Evolutionary conservation across 2,329 filamentous ascomycete genomes (phyloP).

Genomic region (Cladosporium sp.): DNA sequence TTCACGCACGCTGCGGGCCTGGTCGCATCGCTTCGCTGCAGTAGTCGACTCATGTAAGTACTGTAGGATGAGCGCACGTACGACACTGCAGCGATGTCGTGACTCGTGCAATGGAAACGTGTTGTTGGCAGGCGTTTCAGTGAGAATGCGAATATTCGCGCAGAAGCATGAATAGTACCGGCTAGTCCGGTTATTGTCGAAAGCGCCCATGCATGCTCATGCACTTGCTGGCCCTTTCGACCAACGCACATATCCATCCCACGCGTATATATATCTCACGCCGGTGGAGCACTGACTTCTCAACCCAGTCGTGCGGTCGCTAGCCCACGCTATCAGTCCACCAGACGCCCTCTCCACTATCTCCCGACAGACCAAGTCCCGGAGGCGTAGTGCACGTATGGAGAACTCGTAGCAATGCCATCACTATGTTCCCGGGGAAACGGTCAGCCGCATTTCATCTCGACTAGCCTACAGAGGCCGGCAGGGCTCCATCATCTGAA

Average conservation of each 20-base stretch:
- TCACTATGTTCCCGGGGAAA: conserved; percentile 12
- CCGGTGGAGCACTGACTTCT: background rate
- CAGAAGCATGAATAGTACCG: background rate
- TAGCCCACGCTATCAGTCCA: background rate
- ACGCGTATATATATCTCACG: background rate
- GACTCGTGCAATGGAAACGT: background rate
- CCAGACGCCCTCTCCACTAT: background rate
- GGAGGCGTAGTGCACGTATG: background rate
- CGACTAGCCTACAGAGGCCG: background rate
- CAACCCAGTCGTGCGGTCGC: conserved; percentile 6
- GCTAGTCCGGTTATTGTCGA: background rate
- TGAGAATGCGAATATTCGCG: background rate
- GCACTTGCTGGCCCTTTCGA: background rate
- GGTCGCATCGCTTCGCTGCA: background rate
- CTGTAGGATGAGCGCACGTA: background rate
- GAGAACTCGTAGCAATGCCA: conserved; percentile 7
- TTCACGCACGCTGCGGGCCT: background rate
- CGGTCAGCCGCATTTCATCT: conserved; percentile 1
- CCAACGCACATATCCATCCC: background rate
- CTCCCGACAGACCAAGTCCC: background rate
- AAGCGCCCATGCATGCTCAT: background rate
- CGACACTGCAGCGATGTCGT: background rate
- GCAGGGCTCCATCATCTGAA: background rate
- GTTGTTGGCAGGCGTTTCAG: background rate
- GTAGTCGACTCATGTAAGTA: background rate